Conservation (phyloP, 371 early-diverging fungal species). For the Phascolomyces articulosus region DNA sequence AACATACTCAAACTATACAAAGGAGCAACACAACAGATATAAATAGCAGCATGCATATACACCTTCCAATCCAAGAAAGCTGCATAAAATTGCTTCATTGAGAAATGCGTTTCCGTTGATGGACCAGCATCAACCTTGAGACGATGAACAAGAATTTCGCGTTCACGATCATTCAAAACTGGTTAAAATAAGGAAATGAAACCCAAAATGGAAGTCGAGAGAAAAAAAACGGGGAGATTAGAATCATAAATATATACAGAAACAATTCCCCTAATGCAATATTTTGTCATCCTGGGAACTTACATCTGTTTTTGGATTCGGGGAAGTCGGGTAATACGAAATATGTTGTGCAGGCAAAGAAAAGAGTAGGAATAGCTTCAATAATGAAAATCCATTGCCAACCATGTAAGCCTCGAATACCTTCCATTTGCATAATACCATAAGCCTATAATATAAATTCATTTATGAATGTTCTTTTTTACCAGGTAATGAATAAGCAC, state of each 20-base stretch:
- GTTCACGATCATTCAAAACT: conserved; percentile 63
- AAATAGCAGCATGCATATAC: conserved; percentile 58
- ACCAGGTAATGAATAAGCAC: too few species aligned
- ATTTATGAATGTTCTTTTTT: too few species aligned
- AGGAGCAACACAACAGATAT: conserved; percentile 56
- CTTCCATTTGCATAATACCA: conserved; percentile 63
- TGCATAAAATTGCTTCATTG: conserved; percentile 56
- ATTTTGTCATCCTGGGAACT: neutral
- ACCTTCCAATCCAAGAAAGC: conserved; percentile 65
- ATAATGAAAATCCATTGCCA: conserved; percentile 79
- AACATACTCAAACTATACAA: conserved; percentile 68
- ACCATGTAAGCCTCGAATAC: conserved; percentile 43
- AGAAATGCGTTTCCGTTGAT: conserved; percentile 59
- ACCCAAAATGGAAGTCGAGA: neutral
- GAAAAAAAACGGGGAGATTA: too few species aligned
- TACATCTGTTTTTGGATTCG: conserved; percentile 48
- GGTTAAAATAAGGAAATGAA: neutral
- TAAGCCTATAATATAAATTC: conserved; percentile 58
- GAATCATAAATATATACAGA: neutral
- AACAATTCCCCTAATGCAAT: neutral
- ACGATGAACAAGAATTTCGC: conserved; percentile 58
- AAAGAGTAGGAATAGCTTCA: conserved; percentile 71
- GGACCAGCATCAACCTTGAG: conserved; percentile 66
- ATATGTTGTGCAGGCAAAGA: conserved; percentile 61
- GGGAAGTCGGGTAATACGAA: conserved; percentile 76